These are phyloP conservation scores for Eutrema yunnanense DNA, from an alignment of 345 rosid species.

Conservation along the genomic window DNA sequence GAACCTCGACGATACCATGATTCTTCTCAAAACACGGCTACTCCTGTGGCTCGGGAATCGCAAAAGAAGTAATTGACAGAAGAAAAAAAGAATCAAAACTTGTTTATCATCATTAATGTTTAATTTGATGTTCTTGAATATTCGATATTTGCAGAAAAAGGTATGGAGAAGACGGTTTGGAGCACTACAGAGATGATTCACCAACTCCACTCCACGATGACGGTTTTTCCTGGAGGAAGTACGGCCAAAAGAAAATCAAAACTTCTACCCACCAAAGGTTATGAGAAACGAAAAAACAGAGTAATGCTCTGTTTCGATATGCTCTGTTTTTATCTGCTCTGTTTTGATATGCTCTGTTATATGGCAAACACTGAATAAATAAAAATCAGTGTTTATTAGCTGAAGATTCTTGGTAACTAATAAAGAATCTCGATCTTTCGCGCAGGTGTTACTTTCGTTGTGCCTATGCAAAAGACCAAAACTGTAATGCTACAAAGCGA, in stretches of 20 bases:
- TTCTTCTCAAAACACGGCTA: too few species aligned
- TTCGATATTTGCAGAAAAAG: background rate
- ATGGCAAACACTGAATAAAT: too few species aligned
- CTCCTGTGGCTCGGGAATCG: background rate
- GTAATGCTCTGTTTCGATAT: background rate
- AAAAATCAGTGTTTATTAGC: too few species aligned
- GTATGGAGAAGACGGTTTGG: background rate
- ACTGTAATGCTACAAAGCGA: conserved; percentile 41
- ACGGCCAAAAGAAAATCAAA: conserved; percentile 43
- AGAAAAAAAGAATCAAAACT: background rate
- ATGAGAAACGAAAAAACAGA: background rate
- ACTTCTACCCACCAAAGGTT: conserved; percentile 29
- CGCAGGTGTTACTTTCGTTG: conserved; percentile 41
- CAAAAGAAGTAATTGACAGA: background rate
- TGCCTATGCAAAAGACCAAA: conserved; percentile 30
- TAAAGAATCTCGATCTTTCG: background rate
- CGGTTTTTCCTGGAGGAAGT: conserved; percentile 44
- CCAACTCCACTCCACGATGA: background rate
- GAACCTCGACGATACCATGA: background rate
- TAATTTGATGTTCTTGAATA: background rate
- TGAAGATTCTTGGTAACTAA: background rate
- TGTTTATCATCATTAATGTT: background rate
- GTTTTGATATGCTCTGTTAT: background rate
- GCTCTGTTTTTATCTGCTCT: too few species aligned
- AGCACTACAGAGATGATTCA: background rate